Evolutionary conservation across 2,329 filamentous ascomycete species (phyloP).

Genomic region (Fusarium guadeloupense): DNA sequence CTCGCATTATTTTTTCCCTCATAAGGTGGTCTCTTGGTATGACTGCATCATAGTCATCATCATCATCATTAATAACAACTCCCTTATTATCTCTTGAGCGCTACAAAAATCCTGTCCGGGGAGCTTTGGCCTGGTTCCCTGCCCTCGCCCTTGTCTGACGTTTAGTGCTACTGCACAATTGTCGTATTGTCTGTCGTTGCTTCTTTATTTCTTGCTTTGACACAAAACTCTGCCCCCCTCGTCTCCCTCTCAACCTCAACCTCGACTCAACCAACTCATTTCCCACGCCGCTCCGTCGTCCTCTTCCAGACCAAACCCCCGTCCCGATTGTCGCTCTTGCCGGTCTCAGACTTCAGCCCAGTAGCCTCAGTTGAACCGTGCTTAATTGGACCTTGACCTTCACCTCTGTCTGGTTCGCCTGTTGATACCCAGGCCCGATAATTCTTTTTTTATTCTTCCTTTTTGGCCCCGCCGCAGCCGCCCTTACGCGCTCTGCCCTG

Average conservation of each 20-base stretch:
- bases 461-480: slow-evolving; percentile 5
- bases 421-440: slow-evolving; percentile 8
- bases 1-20: slow-evolving; percentile 2
- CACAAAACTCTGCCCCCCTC: not conserved
- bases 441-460: slow-evolving; percentile 6
- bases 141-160: slow-evolving; percentile 3
- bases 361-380: slow-evolving; percentile 29
- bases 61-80: not conserved
- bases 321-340: slow-evolving; percentile 28
- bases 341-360: slow-evolving; percentile 44
- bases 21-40: not conserved
- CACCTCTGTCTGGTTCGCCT: not conserved
- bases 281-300: slow-evolving; percentile 1
- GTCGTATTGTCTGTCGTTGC: too few relatives aligned
- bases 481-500: slow-evolving; percentile 12
- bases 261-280: slow-evolving; percentile 3
- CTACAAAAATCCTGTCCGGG: slow-evolving; percentile 25
- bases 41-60: slow-evolving; percentile 19
- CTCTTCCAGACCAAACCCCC: slow-evolving; percentile 2
- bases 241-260: not conserved
- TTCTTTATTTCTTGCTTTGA: not conserved
- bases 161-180: too few relatives aligned
- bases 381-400: slow-evolving; percentile 30
- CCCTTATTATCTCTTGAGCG: slow-evolving; percentile 14
- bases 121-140: slow-evolving; percentile 7